Evolutionary conservation across 441 rosid genomes (phyloP).

Genomic region (Rhodomyrtus psidioides): DNA sequence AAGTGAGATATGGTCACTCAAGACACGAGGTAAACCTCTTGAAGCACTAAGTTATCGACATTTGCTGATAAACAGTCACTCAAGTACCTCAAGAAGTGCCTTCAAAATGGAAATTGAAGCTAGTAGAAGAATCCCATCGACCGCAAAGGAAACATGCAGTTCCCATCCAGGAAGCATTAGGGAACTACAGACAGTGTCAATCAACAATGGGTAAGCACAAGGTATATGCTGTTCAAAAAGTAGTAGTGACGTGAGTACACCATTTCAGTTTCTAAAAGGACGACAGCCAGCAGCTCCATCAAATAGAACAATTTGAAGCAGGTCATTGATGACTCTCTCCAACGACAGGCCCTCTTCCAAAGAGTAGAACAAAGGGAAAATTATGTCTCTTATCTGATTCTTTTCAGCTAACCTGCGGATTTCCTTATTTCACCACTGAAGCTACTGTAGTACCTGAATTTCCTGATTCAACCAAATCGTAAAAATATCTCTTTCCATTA

Average conservation of each 20-base stretch:
- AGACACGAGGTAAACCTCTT: background rate
- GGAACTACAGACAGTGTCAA: background rate
- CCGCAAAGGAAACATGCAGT: constrained; percentile 64
- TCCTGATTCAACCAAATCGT: background rate
- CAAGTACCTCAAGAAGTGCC: constrained; percentile 73
- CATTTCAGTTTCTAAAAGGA: background rate
- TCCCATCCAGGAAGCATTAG: background rate
- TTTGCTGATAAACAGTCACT: background rate
- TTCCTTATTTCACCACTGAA: background rate
- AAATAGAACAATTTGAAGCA: background rate
- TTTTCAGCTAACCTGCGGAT: background rate
- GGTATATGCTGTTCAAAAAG: background rate
- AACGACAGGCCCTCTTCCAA: background rate
- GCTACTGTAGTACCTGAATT: background rate
- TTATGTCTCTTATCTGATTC: background rate
- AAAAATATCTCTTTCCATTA: background rate
- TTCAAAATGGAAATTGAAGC: constrained; percentile 58
- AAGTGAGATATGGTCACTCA: background rate
- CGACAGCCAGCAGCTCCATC: too few species aligned
- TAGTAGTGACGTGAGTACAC: background rate
- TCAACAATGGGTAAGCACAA: too few species aligned
- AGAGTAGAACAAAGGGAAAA: background rate
- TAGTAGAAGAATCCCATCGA: constrained; percentile 67
- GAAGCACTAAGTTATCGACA: background rate
- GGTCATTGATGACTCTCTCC: background rate